Base-by-base conservation (phyloP, 2,329 filamentous ascomycete genomes). In the Fusarium vanettenii region DNA sequence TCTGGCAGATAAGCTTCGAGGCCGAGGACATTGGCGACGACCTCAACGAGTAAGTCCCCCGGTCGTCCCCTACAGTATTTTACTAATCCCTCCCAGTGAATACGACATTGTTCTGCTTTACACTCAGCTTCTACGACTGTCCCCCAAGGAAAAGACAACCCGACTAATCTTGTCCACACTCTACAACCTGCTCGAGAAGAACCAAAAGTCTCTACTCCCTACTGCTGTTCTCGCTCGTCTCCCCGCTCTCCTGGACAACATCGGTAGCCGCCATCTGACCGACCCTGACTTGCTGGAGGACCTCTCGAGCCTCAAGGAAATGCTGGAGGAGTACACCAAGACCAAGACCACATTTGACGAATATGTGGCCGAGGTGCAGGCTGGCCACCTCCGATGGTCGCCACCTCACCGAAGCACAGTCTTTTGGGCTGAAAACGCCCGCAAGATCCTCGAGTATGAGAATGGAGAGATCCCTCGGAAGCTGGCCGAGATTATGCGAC, bases 1-100 rank as follows among this genome's bases (percentile, higher is more conserved):
- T 99, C 68, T 99, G 97, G 97, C 95, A 98, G 86, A 88, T 99
- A 76, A 98, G 95, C 81, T 99, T 99, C 76, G 97, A 98, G 82
- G 94, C 95, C 14, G 92, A 93, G 69, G 84, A 87, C 2, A 87
- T 92, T 79, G 91, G 91, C 41, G 89, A 92, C 70, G 95, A 96
- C 48, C 87, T 99, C 67, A 94, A 98, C 84, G 92, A 95, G 94
- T 97, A 88, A 79, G 92, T 84, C 13, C n/a, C 18, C 9, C 18
- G 2, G 29, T 35, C 16, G 14, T 45, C 14, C 52, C 9, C 39
- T 9, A 14, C 25, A 35, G 25, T 56, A 45, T 35, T 48, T 39
- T 22, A 50, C 79, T 81, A 60, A 8, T 9, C n/a, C 5, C 20
- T 25, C 22, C 16, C 48, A 75, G 95, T 77, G 95, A 98, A 84